Evolutionary conservation across 441 rosid species (phyloP).

Genomic region (Populus tomentosa): DNA sequence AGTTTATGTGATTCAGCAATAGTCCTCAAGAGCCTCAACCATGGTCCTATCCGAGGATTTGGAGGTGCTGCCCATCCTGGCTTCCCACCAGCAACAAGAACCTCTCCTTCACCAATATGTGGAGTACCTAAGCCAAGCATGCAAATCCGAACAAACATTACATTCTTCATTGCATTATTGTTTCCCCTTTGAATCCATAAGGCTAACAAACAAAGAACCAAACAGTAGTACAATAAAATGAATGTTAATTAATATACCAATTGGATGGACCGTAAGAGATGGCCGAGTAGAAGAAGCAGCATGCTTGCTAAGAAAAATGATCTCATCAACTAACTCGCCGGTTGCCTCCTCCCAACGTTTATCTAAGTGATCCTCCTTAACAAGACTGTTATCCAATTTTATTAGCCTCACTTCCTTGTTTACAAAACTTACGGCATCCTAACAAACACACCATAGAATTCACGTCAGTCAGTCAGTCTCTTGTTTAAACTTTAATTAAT

Average conservation of each 20-base stretch:
- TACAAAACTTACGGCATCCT: conserved; percentile 50
- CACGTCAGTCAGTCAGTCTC: background rate
- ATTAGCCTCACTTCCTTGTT: conserved; percentile 52
- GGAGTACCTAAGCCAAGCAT: conserved; percentile 45
- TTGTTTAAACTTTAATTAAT: too few species aligned
- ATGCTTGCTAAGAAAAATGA: conserved; percentile 75
- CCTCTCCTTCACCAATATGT: conserved; percentile 58
- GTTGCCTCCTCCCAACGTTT: conserved; percentile 67
- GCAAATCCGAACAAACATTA: conserved; percentile 9
- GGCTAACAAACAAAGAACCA: background rate
- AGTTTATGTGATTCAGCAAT: conserved; percentile 52
- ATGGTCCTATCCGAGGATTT: conserved; percentile 67
- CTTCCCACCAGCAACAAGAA: conserved; percentile 64
- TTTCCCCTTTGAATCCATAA: background rate
- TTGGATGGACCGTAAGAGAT: conserved; percentile 67
- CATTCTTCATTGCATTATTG: background rate
- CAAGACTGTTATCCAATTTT: conserved; percentile 46
- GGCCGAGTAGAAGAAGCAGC: conserved; percentile 66
- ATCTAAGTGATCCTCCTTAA: conserved; percentile 60
- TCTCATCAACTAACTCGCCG: conserved; percentile 60
- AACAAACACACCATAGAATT: background rate
- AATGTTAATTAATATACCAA: conserved; percentile 28
- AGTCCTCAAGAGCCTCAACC: conserved; percentile 61
- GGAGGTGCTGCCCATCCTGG: conserved; percentile 80
- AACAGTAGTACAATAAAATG: background rate